Base-by-base conservation (phyloP, 2,329 filamentous ascomycete species). In the Ramichloridium luteum region DNA sequence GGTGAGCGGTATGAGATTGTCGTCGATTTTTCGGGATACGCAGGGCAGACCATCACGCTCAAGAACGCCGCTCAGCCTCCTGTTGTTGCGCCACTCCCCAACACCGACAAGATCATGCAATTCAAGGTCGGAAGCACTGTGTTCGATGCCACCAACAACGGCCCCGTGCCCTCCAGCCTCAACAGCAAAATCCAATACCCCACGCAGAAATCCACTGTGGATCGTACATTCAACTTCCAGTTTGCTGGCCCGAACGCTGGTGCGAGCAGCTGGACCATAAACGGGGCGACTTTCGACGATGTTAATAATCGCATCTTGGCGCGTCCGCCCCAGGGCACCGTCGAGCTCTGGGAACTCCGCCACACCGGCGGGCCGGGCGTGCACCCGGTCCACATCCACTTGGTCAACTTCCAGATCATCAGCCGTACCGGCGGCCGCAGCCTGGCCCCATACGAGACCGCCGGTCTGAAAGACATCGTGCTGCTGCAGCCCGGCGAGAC, bases 1-100 rank as follows among this genome's bases (percentile, higher is more conserved):
- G 70, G 67, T 4, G 70, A 74, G 46, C 61, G 71, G 3, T 74
- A 67, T 41, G 71, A 75, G 41, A 54, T 74, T 13, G 56, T 74
- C 12, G 51, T 74, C 33, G 70, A 74, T 50, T 75, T 75, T 42
- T 49, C 61, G 10, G 36, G 46, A 3, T 67, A 58, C 38, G 55
- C 55, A 1, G 66, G 66, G 25, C 55, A 69, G 46, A 68, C 65
- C 37, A 36, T 55, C 20, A 49, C 45, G 1, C 36, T 47, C 15
- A 40, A 35, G 34, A 50, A 46, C 43, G 45, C 45, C 35, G 31
- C 43, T 31, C 38, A 40, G n/a, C 39, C 41, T 13, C 22, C 16
- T 8, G 39, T 43, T 23, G 49, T 73, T 37, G 61, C 57, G 11
- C 68, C 71, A 42, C 74, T 62, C 45, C 50, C 55, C 2, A 60